These are phyloP conservation scores for Nectriaceae sp. DNA, from an alignment of 2,329 filamentous ascomycete species.

Conservation along the genomic window DNA sequence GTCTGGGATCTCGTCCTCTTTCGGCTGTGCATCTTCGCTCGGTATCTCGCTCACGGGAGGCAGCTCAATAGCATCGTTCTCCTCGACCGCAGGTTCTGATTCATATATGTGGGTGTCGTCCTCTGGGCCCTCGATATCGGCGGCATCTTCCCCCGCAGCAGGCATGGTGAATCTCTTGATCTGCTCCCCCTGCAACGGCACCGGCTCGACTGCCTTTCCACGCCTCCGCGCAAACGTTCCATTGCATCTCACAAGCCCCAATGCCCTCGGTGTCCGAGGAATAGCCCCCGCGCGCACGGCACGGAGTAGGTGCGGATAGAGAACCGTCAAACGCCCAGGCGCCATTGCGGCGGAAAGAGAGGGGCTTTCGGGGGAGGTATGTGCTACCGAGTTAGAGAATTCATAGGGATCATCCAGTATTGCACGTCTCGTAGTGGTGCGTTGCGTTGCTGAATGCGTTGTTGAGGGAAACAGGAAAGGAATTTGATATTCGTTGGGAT, in stretches of 20 bases:
- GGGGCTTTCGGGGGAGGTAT: slow-evolving; percentile 5
- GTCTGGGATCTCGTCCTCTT: slow-evolving; percentile 11
- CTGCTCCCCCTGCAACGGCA: slow-evolving; percentile 29
- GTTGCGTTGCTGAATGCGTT: slow-evolving; percentile 2
- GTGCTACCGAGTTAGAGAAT: slow-evolving; percentile 13
- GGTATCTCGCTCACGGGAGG: slow-evolving; percentile 3
- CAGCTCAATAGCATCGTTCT: neutral
- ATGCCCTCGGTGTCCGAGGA: slow-evolving; percentile 41
- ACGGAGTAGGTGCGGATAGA: slow-evolving; percentile 69
- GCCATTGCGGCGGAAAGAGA: slow-evolving; percentile 51
- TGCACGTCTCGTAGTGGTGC: too few species aligned
- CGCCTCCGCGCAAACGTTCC: slow-evolving; percentile 56
- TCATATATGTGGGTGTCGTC: neutral
- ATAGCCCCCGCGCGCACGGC: slow-evolving; percentile 32
- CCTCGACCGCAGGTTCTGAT: slow-evolving; percentile 5
- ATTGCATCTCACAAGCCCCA: slow-evolving; percentile 35
- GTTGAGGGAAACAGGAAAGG: slow-evolving; percentile 1
- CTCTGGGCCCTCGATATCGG: neutral
- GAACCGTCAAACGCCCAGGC: slow-evolving; percentile 62
- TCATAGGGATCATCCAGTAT: slow-evolving; percentile 14
- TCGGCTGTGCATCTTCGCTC: slow-evolving; percentile 7
- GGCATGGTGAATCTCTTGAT: slow-evolving; percentile 13
- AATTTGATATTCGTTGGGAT: neutral
- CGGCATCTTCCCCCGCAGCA: slow-evolving; percentile 21
- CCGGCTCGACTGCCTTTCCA: slow-evolving; percentile 63